Percentiles rank a stretch among this genome's conserved stretches.
Evolutionary conservation across 2,329 filamentous ascomycete genomes (phyloP).

Genomic region (Penicillium sp.): DNA sequence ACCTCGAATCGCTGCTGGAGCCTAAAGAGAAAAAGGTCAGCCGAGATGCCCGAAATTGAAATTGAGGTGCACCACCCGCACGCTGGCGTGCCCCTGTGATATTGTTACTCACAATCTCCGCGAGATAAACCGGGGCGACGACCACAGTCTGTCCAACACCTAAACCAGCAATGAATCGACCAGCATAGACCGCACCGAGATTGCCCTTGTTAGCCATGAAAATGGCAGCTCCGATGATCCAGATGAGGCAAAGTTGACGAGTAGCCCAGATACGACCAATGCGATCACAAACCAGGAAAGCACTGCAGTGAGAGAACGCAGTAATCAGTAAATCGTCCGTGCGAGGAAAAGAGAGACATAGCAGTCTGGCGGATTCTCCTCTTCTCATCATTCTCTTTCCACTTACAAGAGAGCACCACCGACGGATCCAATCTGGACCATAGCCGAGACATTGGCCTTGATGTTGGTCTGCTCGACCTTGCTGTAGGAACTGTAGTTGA

Average conservation of each 20-base stretch:
- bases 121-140: constrained; percentile 68
- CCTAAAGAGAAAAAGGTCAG: constrained; percentile 19
- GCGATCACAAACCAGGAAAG: constrained; percentile 53
- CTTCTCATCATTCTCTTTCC: not conserved
- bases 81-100: not conserved
- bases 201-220: constrained; percentile 48
- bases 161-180: constrained; percentile 50
- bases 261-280: constrained; percentile 50
- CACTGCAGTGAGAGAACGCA: constrained; percentile 41
- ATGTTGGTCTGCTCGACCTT: constrained; percentile 64
- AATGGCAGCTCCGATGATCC: constrained; percentile 49
- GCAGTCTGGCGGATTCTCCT: not conserved
- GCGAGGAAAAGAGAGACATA: too few relatives aligned
- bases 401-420: constrained; percentile 66
- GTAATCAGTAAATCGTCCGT: not conserved
- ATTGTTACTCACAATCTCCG: constrained; percentile 61
- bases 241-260: constrained; percentile 46
- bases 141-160: constrained; percentile 51
- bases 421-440: constrained; percentile 80
- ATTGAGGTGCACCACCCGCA: not conserved
- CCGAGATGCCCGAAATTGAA: not conserved
- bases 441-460: constrained; percentile 75
- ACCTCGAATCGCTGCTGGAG: constrained; percentile 69
- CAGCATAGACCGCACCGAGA: constrained; percentile 48
- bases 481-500: constrained; percentile 60